These are phyloP conservation scores for Fusarium annulatum DNA, from an alignment of 2,329 filamentous ascomycete genomes.

Conservation along the genomic window DNA sequence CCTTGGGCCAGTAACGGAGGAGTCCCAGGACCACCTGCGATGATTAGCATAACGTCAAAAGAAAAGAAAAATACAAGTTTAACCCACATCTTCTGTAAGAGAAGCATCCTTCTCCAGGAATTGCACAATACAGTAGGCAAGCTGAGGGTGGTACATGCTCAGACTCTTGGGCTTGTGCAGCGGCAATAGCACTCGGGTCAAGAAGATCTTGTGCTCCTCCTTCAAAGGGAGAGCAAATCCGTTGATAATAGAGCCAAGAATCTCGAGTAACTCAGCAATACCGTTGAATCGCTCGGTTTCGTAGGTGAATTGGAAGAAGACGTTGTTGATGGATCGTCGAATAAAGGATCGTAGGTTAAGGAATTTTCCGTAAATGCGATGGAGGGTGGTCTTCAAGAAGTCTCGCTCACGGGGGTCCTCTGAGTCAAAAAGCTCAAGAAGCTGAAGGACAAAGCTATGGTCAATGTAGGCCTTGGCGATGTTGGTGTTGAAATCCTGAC, in stretches of 20 bases:
- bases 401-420: slow-evolving; percentile 97
- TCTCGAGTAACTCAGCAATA: slow-evolving; percentile 95
- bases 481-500: slow-evolving; percentile 99
- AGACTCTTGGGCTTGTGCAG: slow-evolving; percentile 98
- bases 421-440: slow-evolving; percentile 98
- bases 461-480: slow-evolving; percentile 99
- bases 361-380: slow-evolving; percentile 99
- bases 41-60: slow-evolving; percentile 14
- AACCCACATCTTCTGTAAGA: slow-evolving; percentile 87
- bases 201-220: slow-evolving; percentile 98
- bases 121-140: slow-evolving; percentile 98
- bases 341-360: slow-evolving; percentile 98
- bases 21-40: slow-evolving; percentile 90
- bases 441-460: slow-evolving; percentile 94
- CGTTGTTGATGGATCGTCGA: slow-evolving; percentile 98
- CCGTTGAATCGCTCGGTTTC: slow-evolving; percentile 99
- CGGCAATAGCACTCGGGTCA: slow-evolving; percentile 91
- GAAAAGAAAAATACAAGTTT: not conserved
- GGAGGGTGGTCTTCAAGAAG: slow-evolving; percentile 97
- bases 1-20: slow-evolving; percentile 97
- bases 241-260: slow-evolving; percentile 98
- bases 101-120: slow-evolving; percentile 98
- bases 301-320: slow-evolving; percentile 99
- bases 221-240: slow-evolving; percentile 96
- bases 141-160: slow-evolving; percentile 99